Base-by-base conservation (phyloP, 2,329 filamentous ascomycete genomes). In the Colletotrichum sp. region DNA sequence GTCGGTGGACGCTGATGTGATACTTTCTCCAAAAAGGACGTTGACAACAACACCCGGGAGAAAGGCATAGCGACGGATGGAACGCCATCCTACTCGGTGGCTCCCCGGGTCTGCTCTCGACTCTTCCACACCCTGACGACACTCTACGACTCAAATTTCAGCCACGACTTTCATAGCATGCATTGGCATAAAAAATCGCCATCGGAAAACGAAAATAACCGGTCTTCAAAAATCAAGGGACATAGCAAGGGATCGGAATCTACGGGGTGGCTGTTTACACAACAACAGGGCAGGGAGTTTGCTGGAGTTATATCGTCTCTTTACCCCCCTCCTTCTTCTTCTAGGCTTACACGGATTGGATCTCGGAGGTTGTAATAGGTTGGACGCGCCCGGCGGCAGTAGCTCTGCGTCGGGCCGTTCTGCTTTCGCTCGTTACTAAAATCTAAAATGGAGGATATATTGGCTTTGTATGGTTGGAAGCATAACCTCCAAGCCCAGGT, bases 1-100 rank as follows among this genome's bases (percentile, higher is more conserved):
- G 77, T 78, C 3, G 77, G 77, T 62, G 77, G 77, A 18, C 73
- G 76, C 15, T 78, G 71, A 78, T 67, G 69, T 18, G 30, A 26
- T 15, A 12, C 28, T 16, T 15, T 28, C 13, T 8, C n/a, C 8
- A 16, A 21, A 24, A 24, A 63, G 8, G 21, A 8, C 36, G 30
- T 64, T 24, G 34, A 59, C 28, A 59, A 24, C 39, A 68, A 57
- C 39, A 63, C 39, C 36, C 52, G 16, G 64, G 36, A 62, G 66
- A 73, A 28, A 68, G 72, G 55, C 71, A 70, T 77, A 72, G 75
- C 75, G 75, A 72, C 55, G 68, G 66, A 49, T 68, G 68, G 32
- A 76, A 36, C 21, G 57, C 49, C 68, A 62, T 16, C 21, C 72
- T 5, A 65, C 28, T 72, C 28, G 39, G 63, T 63, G 57, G 75